Base-by-base conservation (phyloP, 345 rosid species). In the Lumnitzera racemosa region DNA sequence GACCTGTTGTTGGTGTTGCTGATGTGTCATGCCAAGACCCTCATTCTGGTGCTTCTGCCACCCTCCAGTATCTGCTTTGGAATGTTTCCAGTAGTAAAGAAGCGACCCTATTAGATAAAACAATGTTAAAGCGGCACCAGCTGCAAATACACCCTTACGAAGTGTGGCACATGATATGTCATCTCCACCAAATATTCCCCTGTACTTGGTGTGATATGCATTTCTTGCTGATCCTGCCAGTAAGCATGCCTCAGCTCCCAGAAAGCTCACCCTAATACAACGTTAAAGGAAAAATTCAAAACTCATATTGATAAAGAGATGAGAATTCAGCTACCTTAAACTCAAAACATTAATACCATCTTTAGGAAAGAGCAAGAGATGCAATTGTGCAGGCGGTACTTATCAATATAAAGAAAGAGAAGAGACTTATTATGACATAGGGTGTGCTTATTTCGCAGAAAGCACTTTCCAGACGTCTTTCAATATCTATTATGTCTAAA, bases 221-320 rank as follows among this genome's bases (percentile, higher is more conserved):
- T 92, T 92, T 74, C 69, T 71, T 0, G 81, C 98, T 43, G 97
- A 92, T 54, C 98, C 98, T 20, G 91, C 98, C 63, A 89, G 65
- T 62, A 92, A 80, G 76, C 97, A 92, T 48, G 95, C 96, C 71
- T 89, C 98, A 3, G 97, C 98, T 59, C 89, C 98, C 72, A 92
- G 24, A 75, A 92, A 87, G 78, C 85, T 85, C 69, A 87, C 58
- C 98, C 98, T 89, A 29, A 60, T 62, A 61, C 62, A 52, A 50
- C 17, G 5, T 51, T 50, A 15, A 24, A 49, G 24, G 46, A 63
- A 31, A 53, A 15, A 29, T 9, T 55, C 55, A 41, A 24, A 31
- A 57, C 58, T 56, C 25, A 25, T 55, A 24, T 9, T 47, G 15
- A 46, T 43, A 6, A 10, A 36, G 46, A 46, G 52, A 41, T 46